Conservation (phyloP, 352 stramenopile species). For the Elongisporangium prolatum region DNA sequence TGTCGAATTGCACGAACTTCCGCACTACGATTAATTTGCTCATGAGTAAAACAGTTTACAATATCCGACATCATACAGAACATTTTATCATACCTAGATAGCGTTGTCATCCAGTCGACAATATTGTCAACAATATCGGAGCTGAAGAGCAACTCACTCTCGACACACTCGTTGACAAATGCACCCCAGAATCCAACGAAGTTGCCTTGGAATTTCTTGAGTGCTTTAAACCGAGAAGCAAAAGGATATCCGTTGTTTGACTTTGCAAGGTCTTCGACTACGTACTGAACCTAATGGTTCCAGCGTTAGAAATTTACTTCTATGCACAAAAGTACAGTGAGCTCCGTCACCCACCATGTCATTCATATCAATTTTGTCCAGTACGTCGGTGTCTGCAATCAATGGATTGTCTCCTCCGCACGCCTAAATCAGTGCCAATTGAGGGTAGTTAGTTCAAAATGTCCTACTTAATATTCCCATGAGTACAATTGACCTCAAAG, state of each 20-base stretch:
- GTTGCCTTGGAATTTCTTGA: constrained; percentile 57
- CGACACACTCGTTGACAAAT: constrained; percentile 73
- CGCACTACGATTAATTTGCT: constrained; percentile 33
- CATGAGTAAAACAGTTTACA: background rate
- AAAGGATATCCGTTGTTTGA: constrained; percentile 64
- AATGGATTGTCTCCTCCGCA: constrained; percentile 53
- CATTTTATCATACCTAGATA: constrained; percentile 47
- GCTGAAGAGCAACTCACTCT: constrained; percentile 80
- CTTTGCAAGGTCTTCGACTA: constrained; percentile 63
- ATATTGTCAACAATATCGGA: constrained; percentile 55
- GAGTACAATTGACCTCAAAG: constrained; percentile 30
- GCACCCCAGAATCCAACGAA: constrained; percentile 77
- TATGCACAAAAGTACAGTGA: background rate
- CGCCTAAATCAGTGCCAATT: constrained; percentile 13
- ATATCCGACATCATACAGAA: background rate
- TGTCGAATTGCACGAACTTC: constrained; percentile 82
- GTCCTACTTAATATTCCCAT: background rate
- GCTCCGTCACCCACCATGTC: constrained; percentile 29
- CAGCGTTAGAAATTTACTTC: background rate
- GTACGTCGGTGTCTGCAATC: constrained; percentile 37
- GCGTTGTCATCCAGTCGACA: constrained; percentile 76
- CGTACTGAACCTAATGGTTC: constrained; percentile 25
- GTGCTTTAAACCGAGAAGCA: constrained; percentile 45
- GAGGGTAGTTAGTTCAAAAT: background rate
- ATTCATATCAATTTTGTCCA: constrained; percentile 72